These are phyloP conservation scores for Plasmodium billcollinsi DNA, from an alignment of 169 alveolate species.

Conservation along the genomic window DNA sequence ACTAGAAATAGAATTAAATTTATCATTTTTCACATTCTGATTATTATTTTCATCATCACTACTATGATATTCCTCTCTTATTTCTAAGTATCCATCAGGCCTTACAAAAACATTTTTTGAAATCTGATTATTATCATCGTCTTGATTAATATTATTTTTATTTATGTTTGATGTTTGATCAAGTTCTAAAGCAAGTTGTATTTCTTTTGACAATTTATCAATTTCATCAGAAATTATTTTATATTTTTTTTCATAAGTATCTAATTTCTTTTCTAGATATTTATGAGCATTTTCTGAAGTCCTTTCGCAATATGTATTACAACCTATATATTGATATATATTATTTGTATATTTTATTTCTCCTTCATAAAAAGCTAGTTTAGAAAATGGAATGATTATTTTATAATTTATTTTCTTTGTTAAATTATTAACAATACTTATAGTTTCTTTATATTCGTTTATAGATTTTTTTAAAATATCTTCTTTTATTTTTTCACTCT, in stretches of 20 bases:
- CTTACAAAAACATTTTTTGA: slow-evolving; percentile 22
- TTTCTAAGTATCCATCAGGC: slow-evolving; percentile 62
- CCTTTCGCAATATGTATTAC: slow-evolving; percentile 66
- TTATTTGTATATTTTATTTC: slow-evolving; percentile 63
- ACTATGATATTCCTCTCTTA: slow-evolving; percentile 47
- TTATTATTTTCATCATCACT: slow-evolving; percentile 29
- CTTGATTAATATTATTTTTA: not conserved
- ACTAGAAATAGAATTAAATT: not conserved
- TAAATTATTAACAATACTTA: slow-evolving; percentile 10
- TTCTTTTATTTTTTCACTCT: slow-evolving; percentile 52
- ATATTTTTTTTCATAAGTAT: slow-evolving; percentile 32
- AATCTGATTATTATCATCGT: not conserved
- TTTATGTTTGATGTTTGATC: not conserved
- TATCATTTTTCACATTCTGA: not conserved
- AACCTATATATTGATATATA: slow-evolving; percentile 46
- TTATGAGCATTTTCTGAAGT: slow-evolving; percentile 48
- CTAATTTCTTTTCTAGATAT: slow-evolving; percentile 20
- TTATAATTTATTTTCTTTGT: slow-evolving; percentile 45
- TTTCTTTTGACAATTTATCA: slow-evolving; percentile 43
- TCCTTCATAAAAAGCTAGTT: slow-evolving; percentile 64
- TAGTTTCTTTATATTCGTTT: slow-evolving; percentile 46
- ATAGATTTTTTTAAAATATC: slow-evolving; percentile 46
- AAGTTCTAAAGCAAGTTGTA: slow-evolving; percentile 55
- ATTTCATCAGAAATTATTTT: slow-evolving; percentile 16
- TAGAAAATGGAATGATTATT: slow-evolving; percentile 54